A percentile compares a stretch with the other conserved stretches of the same genome.
Conservation (phyloP, 768 basidiomycete species). For the Russula compacta region DNA sequence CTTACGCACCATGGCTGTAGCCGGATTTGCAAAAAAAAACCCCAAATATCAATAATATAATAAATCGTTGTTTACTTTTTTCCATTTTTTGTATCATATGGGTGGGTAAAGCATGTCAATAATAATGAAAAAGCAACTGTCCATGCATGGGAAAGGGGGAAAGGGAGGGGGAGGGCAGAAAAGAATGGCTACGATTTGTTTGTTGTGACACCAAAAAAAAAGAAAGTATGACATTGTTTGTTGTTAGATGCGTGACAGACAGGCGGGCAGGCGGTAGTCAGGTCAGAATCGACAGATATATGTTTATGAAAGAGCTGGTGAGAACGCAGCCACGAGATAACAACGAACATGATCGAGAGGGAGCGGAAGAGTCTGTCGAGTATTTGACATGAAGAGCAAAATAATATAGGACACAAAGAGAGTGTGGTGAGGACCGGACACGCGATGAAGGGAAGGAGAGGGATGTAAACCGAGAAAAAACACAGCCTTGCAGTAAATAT, state of each 20-base stretch:
- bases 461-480: not conserved
- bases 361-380: slow-evolving; percentile 8
- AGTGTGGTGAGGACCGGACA: not conserved
- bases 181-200: not conserved
- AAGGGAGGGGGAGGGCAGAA: not conserved
- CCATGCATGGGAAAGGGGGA: not conserved
- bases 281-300: not conserved
- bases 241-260: slow-evolving; percentile 7
- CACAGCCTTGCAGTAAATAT: slow-evolving; percentile 18
- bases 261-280: not conserved
- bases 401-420: not conserved
- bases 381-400: not conserved
- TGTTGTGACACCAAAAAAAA: not conserved
- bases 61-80: not conserved
- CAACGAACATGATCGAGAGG: not conserved
- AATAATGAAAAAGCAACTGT: too few relatives aligned
- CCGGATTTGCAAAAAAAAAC: too few relatives aligned
- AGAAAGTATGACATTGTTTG: slow-evolving; percentile 8
- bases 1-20: too few relatives aligned
- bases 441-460: not conserved
- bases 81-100: slow-evolving; percentile 1
- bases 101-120: not conserved
- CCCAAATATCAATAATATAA: too few relatives aligned
- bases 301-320: too few relatives aligned
- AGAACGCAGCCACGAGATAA: not conserved